phyloP scores from a whole-genome alignment of 2,329 filamentous ascomycete species.

The Hymenoscyphus occultus region DNA sequence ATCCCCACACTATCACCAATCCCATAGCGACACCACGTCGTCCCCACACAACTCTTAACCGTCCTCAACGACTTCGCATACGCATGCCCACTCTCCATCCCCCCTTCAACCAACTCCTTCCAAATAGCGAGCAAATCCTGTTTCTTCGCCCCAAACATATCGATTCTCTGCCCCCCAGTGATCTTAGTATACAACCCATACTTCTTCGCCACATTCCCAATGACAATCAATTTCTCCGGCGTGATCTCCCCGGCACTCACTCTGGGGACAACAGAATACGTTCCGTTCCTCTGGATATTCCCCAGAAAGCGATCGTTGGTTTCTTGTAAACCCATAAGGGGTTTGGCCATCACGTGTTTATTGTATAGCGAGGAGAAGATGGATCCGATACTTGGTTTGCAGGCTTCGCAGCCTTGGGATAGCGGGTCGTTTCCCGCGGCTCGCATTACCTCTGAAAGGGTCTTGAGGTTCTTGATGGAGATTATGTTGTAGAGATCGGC shows the following conservation, averaged over 20 bases:
- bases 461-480: conserved; percentile 73
- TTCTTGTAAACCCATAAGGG: conserved; percentile 74
- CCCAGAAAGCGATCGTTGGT: conserved; percentile 86
- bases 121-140: conserved; percentile 82
- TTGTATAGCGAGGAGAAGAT: conserved; percentile 84
- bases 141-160: conserved; percentile 89
- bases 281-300: conserved; percentile 90
- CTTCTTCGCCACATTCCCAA: conserved; percentile 80
- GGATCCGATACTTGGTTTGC: conserved; percentile 78
- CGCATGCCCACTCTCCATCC: conserved; percentile 87
- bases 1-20: conserved; percentile 89
- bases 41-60: conserved; percentile 89
- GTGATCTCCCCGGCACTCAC: conserved; percentile 85
- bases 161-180: conserved; percentile 86
- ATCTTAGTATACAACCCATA: conserved; percentile 88
- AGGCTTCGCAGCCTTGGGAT: conserved; percentile 80
- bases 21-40: conserved; percentile 86
- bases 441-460: conserved; percentile 73
- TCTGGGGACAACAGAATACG: conserved; percentile 82
- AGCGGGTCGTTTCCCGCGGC: conserved; percentile 68
- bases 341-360: conserved; percentile 71
- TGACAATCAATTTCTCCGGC: conserved; percentile 77
- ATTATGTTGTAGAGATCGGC: conserved; percentile 89
- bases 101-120: conserved; percentile 74
- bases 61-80: conserved; percentile 88